These are phyloP conservation scores for Rhodamnia argentea DNA, from an alignment of 345 rosid species.

Conservation along the genomic window DNA sequence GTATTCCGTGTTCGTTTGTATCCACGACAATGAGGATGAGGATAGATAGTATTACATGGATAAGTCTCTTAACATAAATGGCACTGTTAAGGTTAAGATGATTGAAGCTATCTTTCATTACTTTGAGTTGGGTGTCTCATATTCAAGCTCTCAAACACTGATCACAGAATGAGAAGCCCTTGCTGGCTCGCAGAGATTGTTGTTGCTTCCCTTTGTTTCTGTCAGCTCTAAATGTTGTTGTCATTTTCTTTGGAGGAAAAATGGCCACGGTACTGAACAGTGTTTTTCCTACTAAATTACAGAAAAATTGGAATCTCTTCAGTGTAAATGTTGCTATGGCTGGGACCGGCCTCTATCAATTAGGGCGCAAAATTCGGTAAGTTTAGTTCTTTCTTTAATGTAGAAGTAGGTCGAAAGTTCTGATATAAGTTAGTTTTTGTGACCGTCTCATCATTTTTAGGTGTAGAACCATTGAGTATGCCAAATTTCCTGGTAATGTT, in stretches of 20 bases:
- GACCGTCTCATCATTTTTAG: background rate
- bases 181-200: background rate
- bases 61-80: background rate
- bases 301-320: constrained; percentile 96
- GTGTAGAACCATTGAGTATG: background rate
- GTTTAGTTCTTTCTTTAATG: background rate
- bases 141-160: background rate
- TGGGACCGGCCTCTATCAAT: constrained; percentile 78
- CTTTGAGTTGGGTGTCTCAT: background rate
- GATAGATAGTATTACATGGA: background rate
- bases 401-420: background rate
- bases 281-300: constrained; percentile 4
- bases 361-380: constrained; percentile 71
- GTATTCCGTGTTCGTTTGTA: background rate
- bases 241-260: background rate
- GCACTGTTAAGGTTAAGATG: background rate
- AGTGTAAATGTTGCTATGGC: constrained; percentile 85
- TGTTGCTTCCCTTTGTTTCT: background rate
- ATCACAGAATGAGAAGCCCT: background rate
- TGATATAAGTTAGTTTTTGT: background rate
- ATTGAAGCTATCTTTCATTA: background rate
- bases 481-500: background rate
- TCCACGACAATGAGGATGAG: background rate
- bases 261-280: background rate
- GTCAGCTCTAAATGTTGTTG: background rate